Base-by-base conservation (phyloP, 371 early-diverging fungal species). In the Parasitella parasitica region DNA sequence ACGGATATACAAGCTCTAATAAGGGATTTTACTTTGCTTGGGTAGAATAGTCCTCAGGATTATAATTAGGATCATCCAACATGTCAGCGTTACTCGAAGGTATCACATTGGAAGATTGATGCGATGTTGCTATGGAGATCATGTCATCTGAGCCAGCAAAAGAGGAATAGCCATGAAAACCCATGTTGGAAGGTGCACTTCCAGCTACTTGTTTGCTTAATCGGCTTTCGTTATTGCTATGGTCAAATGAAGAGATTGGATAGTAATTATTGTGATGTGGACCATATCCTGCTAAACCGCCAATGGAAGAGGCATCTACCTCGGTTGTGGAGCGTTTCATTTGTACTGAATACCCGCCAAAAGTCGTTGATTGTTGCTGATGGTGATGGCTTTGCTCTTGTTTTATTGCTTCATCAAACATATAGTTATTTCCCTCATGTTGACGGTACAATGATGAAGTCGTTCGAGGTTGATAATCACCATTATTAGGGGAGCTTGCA, bases 241-340 rank as follows among this genome's bases (percentile, higher is more conserved):
- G 34, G 37, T 53, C 43, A 60, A 24, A 38, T 22, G 50, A 32
- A 50, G 13, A 20, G 18, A 41, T 49, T 18, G 59, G 27, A 59
- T 59, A 38, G 7, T 59, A 51, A 32, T 30, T 30, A 32, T 43
- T 50, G 13, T 56, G 57, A 38, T 18, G 51, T 22, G 49, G 18
- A 34, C 39, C 41, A 18, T 26, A 49, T 18, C 59, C 51, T 12
- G 50, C 39, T 26, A 59, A 20, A 12, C 59, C 59, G 30, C 55
- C 55, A 13, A 55, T n/a, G 11, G 52, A 20, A 7, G 54, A 30
- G 41, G 61, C 43, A 54, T 35, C 58, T 30, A 57, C 15, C 46
- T 66, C 56, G 15, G 66, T 66, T 20, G 66, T 61, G 36, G 66
- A 66, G 20, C 66, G 43, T 61, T 61, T 66, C 66, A 66, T 66